phyloP scores from a whole-genome alignment of 208 protist genomes.

The Trypanosoma brucei region DNA sequence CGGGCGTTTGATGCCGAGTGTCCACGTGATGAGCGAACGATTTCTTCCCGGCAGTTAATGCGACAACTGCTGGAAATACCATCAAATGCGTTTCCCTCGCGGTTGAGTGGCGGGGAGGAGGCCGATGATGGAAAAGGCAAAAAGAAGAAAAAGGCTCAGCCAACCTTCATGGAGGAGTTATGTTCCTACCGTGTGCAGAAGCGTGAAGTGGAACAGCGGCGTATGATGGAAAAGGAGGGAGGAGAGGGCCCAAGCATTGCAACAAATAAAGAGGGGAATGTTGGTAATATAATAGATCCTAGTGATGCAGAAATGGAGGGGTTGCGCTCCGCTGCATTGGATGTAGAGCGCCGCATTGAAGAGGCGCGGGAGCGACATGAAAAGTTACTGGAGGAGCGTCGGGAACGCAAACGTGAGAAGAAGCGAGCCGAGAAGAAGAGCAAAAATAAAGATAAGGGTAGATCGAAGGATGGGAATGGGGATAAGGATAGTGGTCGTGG shows the following conservation, averaged over 20 bases:
- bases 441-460: constrained; percentile 4
- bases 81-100: constrained; percentile 42
- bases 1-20: constrained; percentile 64
- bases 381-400: constrained; percentile 16
- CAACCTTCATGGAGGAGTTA: constrained; percentile 78
- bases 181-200: constrained; percentile 74
- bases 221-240: neutral
- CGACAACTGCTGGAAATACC: constrained; percentile 71
- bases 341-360: constrained; percentile 26
- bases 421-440: neutral
- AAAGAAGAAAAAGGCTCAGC: constrained; percentile 27
- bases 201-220: constrained; percentile 24
- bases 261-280: neutral
- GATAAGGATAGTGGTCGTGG: neutral
- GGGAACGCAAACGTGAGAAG: constrained; percentile 12
- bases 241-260: neutral
- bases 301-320: constrained; percentile 53
- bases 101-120: constrained; percentile 19
- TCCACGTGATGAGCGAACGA: constrained; percentile 60
- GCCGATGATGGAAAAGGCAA: neutral
- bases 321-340: constrained; percentile 23
- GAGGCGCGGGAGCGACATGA: constrained; percentile 29
- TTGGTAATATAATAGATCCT: constrained; percentile 30
- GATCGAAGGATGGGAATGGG: constrained; percentile 1
- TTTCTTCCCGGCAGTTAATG: constrained; percentile 74